Base-by-base conservation (phyloP, 441 rosid genomes). In the Gossypium schwendimanii region DNA sequence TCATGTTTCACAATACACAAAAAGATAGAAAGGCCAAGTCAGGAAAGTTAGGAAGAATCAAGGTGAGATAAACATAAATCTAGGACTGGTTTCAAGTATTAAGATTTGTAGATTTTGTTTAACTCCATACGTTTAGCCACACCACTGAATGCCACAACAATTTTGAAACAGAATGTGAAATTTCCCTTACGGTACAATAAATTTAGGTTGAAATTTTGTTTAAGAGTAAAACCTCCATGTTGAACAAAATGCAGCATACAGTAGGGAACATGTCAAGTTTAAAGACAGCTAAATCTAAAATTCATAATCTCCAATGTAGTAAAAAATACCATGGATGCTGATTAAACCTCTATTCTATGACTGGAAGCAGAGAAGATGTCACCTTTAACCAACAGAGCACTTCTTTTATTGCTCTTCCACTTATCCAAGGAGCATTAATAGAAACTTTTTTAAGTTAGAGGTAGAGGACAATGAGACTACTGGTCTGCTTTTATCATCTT, bases 1-100 rank as follows among this genome's bases (percentile, higher is more conserved):
- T 94, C 90, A 78, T 86, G 86, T 93, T 93, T 85, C 80, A 85
- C 39, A 75, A 74, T 57, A 74, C 49, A 85, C 64, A 84, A 63
- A 50, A 76, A 77, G 71, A 58, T 45, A 26, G 39, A 58, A 73
- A 74, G 64, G 77, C 55, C 64, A 81, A 45, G 78, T 74, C 77
- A 81, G 77, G 55, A 53, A 64, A 82, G 54, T 28, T 44, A 20
- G 52, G 58, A 74, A 71, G 44, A 72, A 79, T 64, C 61, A 71
- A 52, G 47, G 68, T 10, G 50, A 78, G 60, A 23, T 24, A 21
- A 75, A 71, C 73, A 41, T 31, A 64, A 74, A 47, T 63, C 69
- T n/a, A 31, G 17, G 24, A 75, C 44, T 58, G 57, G 47, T 65
- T 62, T 74, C 17, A 68, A 68, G 17, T 26, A 31, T 49, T 31